These are phyloP conservation scores for Penicillium crustosum DNA, from an alignment of 2,329 filamentous ascomycete species.

Conservation along the genomic window DNA sequence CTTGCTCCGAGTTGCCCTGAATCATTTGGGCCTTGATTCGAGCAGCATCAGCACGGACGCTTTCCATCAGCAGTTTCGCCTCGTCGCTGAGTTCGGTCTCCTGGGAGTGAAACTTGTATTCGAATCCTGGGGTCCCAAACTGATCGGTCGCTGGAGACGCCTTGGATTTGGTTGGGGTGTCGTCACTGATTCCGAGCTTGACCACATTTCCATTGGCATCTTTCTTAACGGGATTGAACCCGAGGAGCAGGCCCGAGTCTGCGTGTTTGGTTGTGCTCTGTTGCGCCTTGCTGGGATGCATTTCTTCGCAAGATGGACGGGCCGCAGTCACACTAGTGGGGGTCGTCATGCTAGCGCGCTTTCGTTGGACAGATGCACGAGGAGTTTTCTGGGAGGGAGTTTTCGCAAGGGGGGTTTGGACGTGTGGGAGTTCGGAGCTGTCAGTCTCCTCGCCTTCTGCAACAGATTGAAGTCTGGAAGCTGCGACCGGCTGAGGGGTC, in stretches of 20 bases:
- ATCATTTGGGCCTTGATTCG: conserved; percentile 69
- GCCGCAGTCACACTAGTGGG: conserved; percentile 59
- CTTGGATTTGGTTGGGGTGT: conserved; percentile 46
- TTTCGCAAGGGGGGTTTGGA: conserved; percentile 28
- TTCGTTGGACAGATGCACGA: conserved; percentile 27
- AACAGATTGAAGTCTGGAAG: conserved; percentile 45
- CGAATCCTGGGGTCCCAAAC: conserved; percentile 47
- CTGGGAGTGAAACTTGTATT: conserved; percentile 48
- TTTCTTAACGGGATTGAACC: conserved; percentile 72
- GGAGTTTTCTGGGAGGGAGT: conserved; percentile 29
- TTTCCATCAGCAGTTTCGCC: conserved; percentile 60
- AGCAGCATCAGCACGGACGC: conserved; percentile 69
- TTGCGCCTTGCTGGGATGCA: conserved; percentile 86
- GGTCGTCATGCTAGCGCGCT: conserved; percentile 31
- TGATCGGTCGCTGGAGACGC: conserved; percentile 34
- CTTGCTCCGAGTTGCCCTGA: conserved; percentile 60
- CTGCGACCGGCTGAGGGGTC: conserved; percentile 20
- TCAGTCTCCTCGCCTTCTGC: conserved; percentile 49
- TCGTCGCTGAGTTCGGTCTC: conserved; percentile 49
- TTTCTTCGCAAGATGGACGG: conserved; percentile 74
- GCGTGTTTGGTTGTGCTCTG: conserved; percentile 70
- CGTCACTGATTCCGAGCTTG: conserved; percentile 30
- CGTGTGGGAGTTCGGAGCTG: conserved; percentile 29
- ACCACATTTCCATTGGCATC: conserved; percentile 39
- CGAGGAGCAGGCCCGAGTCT: conserved; percentile 77